These are phyloP conservation scores for Zygoascus sp. DNA, from an alignment of 1,139 yeast genomes.

Conservation along the genomic window DNA sequence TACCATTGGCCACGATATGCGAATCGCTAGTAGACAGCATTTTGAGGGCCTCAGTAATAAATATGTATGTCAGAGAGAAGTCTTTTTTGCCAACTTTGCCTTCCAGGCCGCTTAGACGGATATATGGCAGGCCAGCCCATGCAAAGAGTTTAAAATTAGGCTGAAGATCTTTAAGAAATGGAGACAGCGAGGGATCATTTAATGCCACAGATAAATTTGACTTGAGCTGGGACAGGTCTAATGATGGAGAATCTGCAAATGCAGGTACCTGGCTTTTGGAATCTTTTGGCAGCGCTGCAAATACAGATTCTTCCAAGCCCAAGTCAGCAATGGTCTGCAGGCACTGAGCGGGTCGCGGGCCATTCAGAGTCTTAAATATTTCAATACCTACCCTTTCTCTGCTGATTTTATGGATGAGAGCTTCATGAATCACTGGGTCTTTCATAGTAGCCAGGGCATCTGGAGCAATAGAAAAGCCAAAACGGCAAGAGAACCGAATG, in stretches of 20 bases:
- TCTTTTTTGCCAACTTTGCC: constrained; percentile 42
- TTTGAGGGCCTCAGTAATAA: constrained; percentile 63
- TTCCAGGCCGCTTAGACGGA: constrained; percentile 44
- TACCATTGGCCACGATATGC: constrained; percentile 45
- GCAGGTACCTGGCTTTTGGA: constrained; percentile 5
- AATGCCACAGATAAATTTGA: background rate
- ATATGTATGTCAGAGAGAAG: constrained; percentile 36
- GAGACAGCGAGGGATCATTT: background rate
- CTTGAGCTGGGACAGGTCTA: background rate
- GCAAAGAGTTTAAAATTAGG: constrained; percentile 3
- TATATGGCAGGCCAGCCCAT: constrained; percentile 8
- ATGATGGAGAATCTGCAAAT: background rate
- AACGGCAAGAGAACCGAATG: constrained; percentile 79
- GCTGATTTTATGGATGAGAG: constrained; percentile 70
- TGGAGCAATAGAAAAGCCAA: constrained; percentile 59
- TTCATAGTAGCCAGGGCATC: constrained; percentile 65
- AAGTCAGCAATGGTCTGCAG: constrained; percentile 53
- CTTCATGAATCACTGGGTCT: constrained; percentile 50
- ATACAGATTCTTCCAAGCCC: constrained; percentile 55
- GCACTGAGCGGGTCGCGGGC: constrained; percentile 62
- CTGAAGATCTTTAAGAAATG: background rate
- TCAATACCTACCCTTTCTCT: constrained; percentile 90
- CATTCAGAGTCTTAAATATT: constrained; percentile 64
- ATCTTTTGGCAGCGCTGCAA: constrained; percentile 28
- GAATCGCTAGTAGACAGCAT: constrained; percentile 59